These are phyloP conservation scores for Sergeia podlipaevii DNA, from an alignment of 208 protist genomes.

Conservation along the genomic window DNA sequence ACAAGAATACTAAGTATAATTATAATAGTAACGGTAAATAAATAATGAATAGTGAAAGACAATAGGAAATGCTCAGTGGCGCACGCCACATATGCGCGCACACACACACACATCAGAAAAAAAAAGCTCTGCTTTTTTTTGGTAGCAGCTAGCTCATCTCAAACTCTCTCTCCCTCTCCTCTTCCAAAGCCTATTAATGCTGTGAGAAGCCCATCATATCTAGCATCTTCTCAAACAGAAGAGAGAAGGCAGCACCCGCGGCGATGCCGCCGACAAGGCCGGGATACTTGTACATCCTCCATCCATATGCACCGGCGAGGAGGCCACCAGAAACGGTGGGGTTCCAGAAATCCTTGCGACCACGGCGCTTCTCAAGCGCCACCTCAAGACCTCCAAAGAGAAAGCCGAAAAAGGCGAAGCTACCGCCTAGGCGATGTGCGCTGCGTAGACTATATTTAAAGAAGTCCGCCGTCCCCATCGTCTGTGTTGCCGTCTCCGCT, in stretches of 20 bases:
- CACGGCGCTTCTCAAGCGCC: slow-evolving; percentile 89
- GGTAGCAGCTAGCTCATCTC: too few relatives aligned
- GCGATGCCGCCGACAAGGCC: slow-evolving; percentile 62
- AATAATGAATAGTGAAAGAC: too few relatives aligned
- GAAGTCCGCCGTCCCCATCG: slow-evolving; percentile 87
- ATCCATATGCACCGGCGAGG: slow-evolving; percentile 77
- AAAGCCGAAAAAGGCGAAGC: slow-evolving; percentile 87
- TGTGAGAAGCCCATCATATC: slow-evolving; percentile 69
- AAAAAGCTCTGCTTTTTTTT: neutral
- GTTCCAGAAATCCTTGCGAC: slow-evolving; percentile 85
- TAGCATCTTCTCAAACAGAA: slow-evolving; percentile 79
- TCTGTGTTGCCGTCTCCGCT: slow-evolving; percentile 80
- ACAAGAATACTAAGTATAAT: too few relatives aligned
- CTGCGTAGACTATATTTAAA: slow-evolving; percentile 72
- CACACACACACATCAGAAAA: too few relatives aligned
- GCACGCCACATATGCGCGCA: too few relatives aligned
- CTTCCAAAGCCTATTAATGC: slow-evolving; percentile 23
- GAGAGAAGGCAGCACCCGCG: slow-evolving; percentile 64
- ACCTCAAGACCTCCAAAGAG: slow-evolving; percentile 88
- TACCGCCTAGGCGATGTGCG: slow-evolving; percentile 53
- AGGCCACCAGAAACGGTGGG: slow-evolving; percentile 66
- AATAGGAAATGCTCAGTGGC: too few relatives aligned
- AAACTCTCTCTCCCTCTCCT: neutral
- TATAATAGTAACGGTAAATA: too few relatives aligned
- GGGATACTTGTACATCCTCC: slow-evolving; percentile 73